phyloP scores from a whole-genome alignment of 1,284 basidiomycete genomes.

The Cryptococcus amylolentus region DNA sequence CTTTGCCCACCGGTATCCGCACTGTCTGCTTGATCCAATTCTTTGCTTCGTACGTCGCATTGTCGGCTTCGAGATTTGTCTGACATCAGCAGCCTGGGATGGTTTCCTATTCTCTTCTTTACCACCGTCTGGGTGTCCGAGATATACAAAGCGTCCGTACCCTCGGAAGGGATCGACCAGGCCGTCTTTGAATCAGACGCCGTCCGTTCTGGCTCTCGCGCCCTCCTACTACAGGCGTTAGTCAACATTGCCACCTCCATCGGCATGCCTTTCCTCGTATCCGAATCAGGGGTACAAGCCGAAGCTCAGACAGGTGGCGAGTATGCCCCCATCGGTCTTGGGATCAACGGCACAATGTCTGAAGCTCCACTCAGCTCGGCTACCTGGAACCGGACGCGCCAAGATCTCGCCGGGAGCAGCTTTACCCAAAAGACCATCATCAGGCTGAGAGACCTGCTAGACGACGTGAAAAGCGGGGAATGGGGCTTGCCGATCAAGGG shows the following conservation, averaged over 20 bases:
- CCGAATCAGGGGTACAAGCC: slow-evolving; percentile 40
- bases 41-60: slow-evolving; percentile 62
- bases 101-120: slow-evolving; percentile 89
- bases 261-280: slow-evolving; percentile 67
- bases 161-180: slow-evolving; percentile 34
- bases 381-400: slow-evolving; percentile 28
- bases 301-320: slow-evolving; percentile 13
- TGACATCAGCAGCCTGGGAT: slow-evolving; percentile 62
- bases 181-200: slow-evolving; percentile 60
- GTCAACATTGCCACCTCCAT: slow-evolving; percentile 68
- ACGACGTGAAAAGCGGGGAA: slow-evolving; percentile 20
- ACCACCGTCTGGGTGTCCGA: slow-evolving; percentile 81
- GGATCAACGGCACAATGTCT: not conserved
- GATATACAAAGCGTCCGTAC: slow-evolving; percentile 61
- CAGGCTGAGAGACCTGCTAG: slow-evolving; percentile 14
- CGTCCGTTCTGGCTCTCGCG: slow-evolving; percentile 75
- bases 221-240: slow-evolving; percentile 72
- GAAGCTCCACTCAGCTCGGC: slow-evolving; percentile 23
- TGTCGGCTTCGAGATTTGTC: not conserved
- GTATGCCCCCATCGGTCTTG: not conserved
- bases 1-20: slow-evolving; percentile 69
- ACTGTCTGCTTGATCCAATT: slow-evolving; percentile 77
- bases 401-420: slow-evolving; percentile 11
- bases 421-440: slow-evolving; percentile 8
- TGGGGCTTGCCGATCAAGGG: slow-evolving; percentile 41